phyloP scores from a whole-genome alignment of 495 filamentous ascomycete genomes.

The Hypoxylon lenormandii region DNA sequence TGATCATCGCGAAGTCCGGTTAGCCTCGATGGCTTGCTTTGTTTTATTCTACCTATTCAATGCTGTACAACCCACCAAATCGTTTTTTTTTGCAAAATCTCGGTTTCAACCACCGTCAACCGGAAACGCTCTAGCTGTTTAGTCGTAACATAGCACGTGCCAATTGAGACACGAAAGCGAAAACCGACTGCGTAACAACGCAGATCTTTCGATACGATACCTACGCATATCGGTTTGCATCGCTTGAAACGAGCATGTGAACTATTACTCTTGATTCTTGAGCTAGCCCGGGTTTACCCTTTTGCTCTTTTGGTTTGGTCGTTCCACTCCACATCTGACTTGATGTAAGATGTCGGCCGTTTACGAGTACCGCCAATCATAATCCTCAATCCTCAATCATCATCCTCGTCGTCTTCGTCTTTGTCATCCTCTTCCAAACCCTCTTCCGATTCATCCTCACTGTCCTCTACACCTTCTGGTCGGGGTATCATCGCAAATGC shows the following conservation, averaged over 20 bases:
- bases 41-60: not conserved
- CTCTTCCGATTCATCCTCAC: constrained; percentile 61
- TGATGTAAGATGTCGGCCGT: too few species aligned
- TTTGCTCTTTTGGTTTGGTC: too few species aligned
- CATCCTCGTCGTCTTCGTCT: constrained; percentile 60
- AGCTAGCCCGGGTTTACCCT: too few species aligned
- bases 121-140: not conserved
- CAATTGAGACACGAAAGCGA: not conserved
- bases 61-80: constrained; percentile 3
- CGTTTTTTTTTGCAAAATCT: not conserved
- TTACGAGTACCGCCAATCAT: not conserved
- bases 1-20: not conserved
- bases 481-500: constrained; percentile 84
- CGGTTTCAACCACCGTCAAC: constrained; percentile 1
- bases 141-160: not conserved
- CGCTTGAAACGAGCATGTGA: not conserved
- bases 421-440: constrained; percentile 60
- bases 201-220: not conserved
- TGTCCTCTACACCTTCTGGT: constrained; percentile 61
- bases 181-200: not conserved
- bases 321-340: too few species aligned
- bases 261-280: not conserved
- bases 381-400: not conserved
- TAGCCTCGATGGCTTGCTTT: not conserved
- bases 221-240: not conserved